Base-by-base conservation (phyloP, 495 filamentous ascomycete species). In the Aspergillus sclerotioniger region DNA sequence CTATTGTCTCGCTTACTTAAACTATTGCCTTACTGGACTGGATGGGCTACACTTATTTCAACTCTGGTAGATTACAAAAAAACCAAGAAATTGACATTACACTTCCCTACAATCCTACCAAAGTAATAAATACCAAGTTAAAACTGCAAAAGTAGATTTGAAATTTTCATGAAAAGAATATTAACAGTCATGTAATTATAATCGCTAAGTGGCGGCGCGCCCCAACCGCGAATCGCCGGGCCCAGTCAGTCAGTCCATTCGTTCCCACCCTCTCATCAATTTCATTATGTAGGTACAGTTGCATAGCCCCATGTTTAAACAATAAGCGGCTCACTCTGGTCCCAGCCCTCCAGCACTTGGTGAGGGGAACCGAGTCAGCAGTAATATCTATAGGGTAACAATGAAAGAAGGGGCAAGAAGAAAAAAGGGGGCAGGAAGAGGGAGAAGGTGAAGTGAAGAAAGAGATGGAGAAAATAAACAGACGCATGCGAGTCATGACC, bases 271-370 rank as follows among this genome's bases (percentile, higher is more conserved):
- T 47, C 54, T 56, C 62, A 59, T 65, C 62, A 61, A 41, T 58
- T 59, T 65, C 56, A 61, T 61, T 61, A 59, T 15, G 13, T 41
- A 53, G 58, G 39, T 62, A 59, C 56, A 62, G 50, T 51, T 39
- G 16, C 35, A 53, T 17, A 48, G 45, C 58, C 59, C 62, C 44
- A 21, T 54, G 53, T 64, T 56, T 60, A 49, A 60, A 64, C 44
- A 64, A 51, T 55, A 61, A 65, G 52, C 51, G 29, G 52, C 51
- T 58, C 49, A 43, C 44, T 50, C 52, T 56, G 41, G 43, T 58
- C 60, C 45, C 62, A 57, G 48, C 57, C 65, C 57, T 55, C 62
- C 62, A 67, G 62, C 65, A 65, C 65, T 64, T 67, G 65, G 65
- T 67, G 51, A 58, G 64, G 52, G 32, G 56, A 51, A 48, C 51